Evolutionary conservation across 208 protist genomes (phyloP), one percentile per base, ranked within the genome.

Genomic region (Wallacemonas sp.): DNA sequence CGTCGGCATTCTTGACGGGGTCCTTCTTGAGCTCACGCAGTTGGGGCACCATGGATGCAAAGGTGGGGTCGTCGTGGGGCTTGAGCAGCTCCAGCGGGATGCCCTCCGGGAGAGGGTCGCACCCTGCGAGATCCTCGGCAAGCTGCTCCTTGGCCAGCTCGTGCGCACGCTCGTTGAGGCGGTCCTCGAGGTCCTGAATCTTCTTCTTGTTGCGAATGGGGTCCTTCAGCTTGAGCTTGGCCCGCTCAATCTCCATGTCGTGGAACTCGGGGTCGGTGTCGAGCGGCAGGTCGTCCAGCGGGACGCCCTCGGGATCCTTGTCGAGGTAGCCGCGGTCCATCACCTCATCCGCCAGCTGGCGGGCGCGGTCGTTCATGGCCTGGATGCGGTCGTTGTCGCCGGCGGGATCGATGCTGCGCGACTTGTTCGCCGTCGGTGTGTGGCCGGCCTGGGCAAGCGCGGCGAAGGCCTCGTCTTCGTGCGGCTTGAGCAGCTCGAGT

Each of bases 11-110:
- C 38, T 57, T 47, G 30, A 55, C 32, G 2, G 68, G 73, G 55
- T 87, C 61, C 67, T 78, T 84, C 72, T 88, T 90, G 24, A 92
- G 77, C n/a, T 79, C 77, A 56, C 87, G 83, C 56, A 93, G 70
- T 54, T 83, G 65, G 27, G 74, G 80, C 41, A 91, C 79, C 75
- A 92, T 87, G 4, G 43, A 48, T 2, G 74, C 70, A 36, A 94
- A 81, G 63, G 70, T 61, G 9, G 47, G 24, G 56, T 94, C 85
- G 26, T 89, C 69, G 6, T 57, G 64, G 1, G 81, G 80, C 68
- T 70, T 73, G 49, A 94, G 71, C 57, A 88, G 72, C 19, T 62
- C 70, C 30, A 94, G 36, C 14, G 88, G 85, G 43, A 92, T 88
- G 34, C 88, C 88, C 58, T 91, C 77, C 6, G 88, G 88, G 8